Base-by-base conservation (phyloP, 257 asterid species). In the Solanum verrucosum region DNA sequence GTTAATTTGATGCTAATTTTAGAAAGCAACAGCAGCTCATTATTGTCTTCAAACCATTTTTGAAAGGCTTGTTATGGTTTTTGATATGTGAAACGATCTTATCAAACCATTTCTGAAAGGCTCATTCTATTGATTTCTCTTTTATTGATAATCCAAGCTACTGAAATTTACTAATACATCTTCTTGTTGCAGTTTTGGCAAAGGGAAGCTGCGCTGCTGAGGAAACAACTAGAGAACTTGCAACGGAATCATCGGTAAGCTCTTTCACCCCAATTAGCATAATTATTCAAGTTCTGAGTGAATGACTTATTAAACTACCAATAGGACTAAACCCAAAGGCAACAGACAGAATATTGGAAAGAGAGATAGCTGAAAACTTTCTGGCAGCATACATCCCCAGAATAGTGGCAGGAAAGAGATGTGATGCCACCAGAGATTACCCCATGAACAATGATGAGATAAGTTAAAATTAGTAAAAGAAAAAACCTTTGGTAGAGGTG, bases 171-270 rank as follows among this genome's bases (percentile, higher is more conserved):
- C 46, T 23, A 84, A 60, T 5, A 0, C 35, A 16, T 79, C 84
- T 42, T 81, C 85, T 68, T 84, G 65, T 87, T 73, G 75, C 93
- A 95, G 98, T 92, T 92, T 89, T 95, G 97, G 98, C 94, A 94
- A 87, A 89, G 90, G 88, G 98, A 95, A 92, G 97, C 91, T 20
- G 93, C 90, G 84, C 79, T 88, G 90, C 87, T 95, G 90, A 88
- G 92, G 88, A 95, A 93, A 88, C 96, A 94, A 90, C 88, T 95
- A 87, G 93, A 94, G 82, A 92, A 87, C 87, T 89, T 95, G 93
- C 97, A 94, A 90, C 91, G 91, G 88, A 93, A 88, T 87, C 94
- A 95, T 78, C 88, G 96, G 98, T 95, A 91, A 83, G 33, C 29
- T 29, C 67, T 89, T 85, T 31, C 33, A 9, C 35, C 56, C 84